These are phyloP conservation scores for Mycosarcoma maydis DNA, from an alignment of 1,284 basidiomycete species.

Conservation along the genomic window DNA sequence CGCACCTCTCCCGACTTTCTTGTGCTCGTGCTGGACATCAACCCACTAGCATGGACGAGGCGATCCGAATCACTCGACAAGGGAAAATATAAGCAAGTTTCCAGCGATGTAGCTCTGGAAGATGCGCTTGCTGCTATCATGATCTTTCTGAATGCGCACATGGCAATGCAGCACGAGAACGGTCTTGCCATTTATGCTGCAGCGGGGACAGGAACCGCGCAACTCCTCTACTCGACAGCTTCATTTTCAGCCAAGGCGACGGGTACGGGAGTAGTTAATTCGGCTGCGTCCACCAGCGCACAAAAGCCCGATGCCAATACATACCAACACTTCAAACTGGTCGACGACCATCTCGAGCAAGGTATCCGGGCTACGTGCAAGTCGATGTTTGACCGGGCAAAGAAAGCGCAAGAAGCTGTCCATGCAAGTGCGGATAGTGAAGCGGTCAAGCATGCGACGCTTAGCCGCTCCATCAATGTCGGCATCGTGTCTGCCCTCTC, in stretches of 20 bases:
- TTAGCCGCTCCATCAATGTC: slow-evolving; percentile 35
- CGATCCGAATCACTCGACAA: slow-evolving; percentile 26
- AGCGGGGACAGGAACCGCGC: slow-evolving; percentile 67
- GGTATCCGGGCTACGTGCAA: slow-evolving; percentile 44
- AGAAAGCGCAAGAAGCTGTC: slow-evolving; percentile 16
- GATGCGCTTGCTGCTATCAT: slow-evolving; percentile 72
- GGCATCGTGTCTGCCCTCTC: slow-evolving; percentile 49
- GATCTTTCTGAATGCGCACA: slow-evolving; percentile 90
- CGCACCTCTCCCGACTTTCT: slow-evolving; percentile 57
- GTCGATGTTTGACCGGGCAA: slow-evolving; percentile 38
- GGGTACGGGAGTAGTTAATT: background rate
- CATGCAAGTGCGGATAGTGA: slow-evolving; percentile 16
- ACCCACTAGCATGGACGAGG: slow-evolving; percentile 52
- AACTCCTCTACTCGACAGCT: slow-evolving; percentile 52
- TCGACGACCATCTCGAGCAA: slow-evolving; percentile 53
- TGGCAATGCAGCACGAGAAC: slow-evolving; percentile 90
- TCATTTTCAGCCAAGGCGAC: slow-evolving; percentile 31
- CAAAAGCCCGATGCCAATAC: slow-evolving; percentile 59
- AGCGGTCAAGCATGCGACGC: slow-evolving; percentile 23
- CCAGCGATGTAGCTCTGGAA: slow-evolving; percentile 42
- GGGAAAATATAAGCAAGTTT: slow-evolving; percentile 9
- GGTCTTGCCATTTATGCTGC: slow-evolving; percentile 90
- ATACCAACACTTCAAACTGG: slow-evolving; percentile 58
- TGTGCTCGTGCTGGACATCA: slow-evolving; percentile 61
- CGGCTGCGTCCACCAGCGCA: slow-evolving; percentile 6